A percentile compares a stretch with the other conserved stretches of the same genome.
Conservation (phyloP, 2,329 filamentous ascomycete genomes). For the Botrytis deweyae region DNA sequence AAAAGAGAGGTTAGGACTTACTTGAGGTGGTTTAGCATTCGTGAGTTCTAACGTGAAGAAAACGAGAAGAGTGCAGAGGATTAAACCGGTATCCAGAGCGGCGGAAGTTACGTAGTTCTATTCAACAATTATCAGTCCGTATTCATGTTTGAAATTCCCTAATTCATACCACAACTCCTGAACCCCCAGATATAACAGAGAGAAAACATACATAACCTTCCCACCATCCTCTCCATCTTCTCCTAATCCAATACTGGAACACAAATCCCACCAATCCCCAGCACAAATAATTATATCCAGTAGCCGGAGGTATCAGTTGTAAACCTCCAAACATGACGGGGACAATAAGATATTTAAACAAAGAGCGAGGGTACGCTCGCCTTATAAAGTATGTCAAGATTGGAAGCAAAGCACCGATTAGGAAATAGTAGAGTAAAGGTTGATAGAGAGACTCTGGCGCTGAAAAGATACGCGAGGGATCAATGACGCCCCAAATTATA, state of each 20-base stretch:
- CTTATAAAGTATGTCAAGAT: conserved; percentile 56
- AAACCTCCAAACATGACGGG: conserved; percentile 68
- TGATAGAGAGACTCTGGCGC: conserved; percentile 50
- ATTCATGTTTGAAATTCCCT: neutral
- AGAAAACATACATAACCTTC: conserved; percentile 53
- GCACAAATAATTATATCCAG: conserved; percentile 47
- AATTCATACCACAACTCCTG: rapidly evolving
- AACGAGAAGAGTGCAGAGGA: conserved; percentile 65
- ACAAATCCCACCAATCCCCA: conserved; percentile 57
- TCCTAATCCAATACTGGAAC: conserved; percentile 55
- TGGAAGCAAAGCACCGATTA: conserved; percentile 54
- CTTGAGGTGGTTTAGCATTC: neutral
- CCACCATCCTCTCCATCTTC: conserved; percentile 60
- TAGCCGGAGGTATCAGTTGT: conserved; percentile 65
- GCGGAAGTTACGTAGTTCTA: conserved; percentile 58
- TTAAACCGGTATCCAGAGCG: conserved; percentile 66
- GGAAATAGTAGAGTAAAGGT: conserved; percentile 50
- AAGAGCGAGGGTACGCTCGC: conserved; percentile 58
- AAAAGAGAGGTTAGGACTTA: neutral
- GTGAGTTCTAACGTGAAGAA: conserved; percentile 38
- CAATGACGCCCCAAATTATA: conserved; percentile 54
- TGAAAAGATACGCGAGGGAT: conserved; percentile 45
- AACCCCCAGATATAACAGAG: neutral
- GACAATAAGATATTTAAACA: conserved; percentile 64
- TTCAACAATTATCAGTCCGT: no score